Base-by-base conservation (phyloP, 1,284 basidiomycete species). In the Fomitiporia mediterranea region DNA sequence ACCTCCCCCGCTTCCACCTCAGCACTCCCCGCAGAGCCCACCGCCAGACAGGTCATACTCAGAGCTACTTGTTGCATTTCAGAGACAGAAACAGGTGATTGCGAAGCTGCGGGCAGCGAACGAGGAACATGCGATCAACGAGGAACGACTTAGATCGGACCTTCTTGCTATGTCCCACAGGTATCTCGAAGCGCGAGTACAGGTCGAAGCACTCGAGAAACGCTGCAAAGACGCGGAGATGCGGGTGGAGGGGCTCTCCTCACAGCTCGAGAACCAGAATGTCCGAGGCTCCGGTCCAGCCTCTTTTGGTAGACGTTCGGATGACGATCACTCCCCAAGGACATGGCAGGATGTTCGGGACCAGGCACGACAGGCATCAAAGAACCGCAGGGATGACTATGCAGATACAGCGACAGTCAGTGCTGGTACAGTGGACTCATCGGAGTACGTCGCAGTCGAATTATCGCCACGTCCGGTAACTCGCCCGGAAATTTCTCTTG, bases 81-180 rank as follows among this genome's bases (percentile, higher is more conserved):
- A 44, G 19, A 42, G 40, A 28, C 53, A 56, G 42, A 48, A 51
- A 39, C 40, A 56, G 32, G 43, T 23, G 46, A 19, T 47, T 4
- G 17, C 34, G 7, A 32, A 37, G n/a, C n/a, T 53, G n/a, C 52
- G 40, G 13, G 19, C 40, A 4, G 43, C 28, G 30, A 44, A 25
- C 19, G 38, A 50, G 13, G 55, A 56, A 32, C 49, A 40, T 19
- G 17, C 48, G 19, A 37, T 23, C 4, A 47, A 32, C 21, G 37
- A 38, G 11, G 53, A 55, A 19, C 11, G 51, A 2, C 56, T 57
- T 30, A 25, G 51, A 13, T 35, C 50, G 27, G 56, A 57, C 34
- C 19, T 57, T 17, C 56, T 57, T 2, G 51, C 56, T 28, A 57
- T 57, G 56, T 53, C 56, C 43, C 56, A 57, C 35, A 34, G 51